Evolutionary conservation across 2,329 filamentous ascomycete genomes (phyloP).

Genomic region (Phaeosphaeriaceae sp.): DNA sequence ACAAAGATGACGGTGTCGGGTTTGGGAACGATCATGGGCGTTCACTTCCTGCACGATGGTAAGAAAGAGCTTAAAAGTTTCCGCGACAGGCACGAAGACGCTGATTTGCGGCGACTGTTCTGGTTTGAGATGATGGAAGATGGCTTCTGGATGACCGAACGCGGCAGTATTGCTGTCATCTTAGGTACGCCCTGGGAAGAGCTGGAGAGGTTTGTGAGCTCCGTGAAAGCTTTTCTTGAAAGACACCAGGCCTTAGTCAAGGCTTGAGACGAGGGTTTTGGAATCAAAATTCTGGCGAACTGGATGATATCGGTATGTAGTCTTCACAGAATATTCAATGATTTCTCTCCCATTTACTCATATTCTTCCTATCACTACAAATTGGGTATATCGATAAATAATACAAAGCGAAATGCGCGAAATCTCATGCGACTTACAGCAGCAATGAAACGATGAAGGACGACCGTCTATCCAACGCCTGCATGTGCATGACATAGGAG

Average conservation of each 20-base stretch:
- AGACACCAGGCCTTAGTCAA: slow-evolving; percentile 22
- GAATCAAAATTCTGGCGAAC: background rate
- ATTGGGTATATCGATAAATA: background rate
- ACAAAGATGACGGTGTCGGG: slow-evolving; percentile 49
- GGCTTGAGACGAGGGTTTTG: background rate
- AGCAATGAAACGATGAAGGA: background rate
- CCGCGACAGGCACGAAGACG: slow-evolving; percentile 36
- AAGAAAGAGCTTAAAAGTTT: slow-evolving; percentile 33
- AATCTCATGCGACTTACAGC: background rate
- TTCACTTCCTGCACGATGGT: slow-evolving; percentile 45
- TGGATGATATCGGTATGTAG: too few species aligned
- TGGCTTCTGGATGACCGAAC: slow-evolving; percentile 46
- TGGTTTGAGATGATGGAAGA: slow-evolving; percentile 48
- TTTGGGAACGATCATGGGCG: slow-evolving; percentile 44
- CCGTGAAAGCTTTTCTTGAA: slow-evolving; percentile 11
- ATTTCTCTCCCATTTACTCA: background rate
- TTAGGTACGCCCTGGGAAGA: slow-evolving; percentile 43
- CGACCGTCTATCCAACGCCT: slow-evolving; percentile 1
- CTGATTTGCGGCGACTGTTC: slow-evolving; percentile 41
- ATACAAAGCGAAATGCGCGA: background rate
- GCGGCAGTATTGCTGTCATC: slow-evolving; percentile 47
- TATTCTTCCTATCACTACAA: background rate
- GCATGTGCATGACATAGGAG: background rate
- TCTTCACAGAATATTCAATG: too few species aligned
- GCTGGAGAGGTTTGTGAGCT: slow-evolving; percentile 39